phyloP scores from a whole-genome alignment of 768 basidiomycete genomes.

The Boletus pseudo-olivaceus region DNA sequence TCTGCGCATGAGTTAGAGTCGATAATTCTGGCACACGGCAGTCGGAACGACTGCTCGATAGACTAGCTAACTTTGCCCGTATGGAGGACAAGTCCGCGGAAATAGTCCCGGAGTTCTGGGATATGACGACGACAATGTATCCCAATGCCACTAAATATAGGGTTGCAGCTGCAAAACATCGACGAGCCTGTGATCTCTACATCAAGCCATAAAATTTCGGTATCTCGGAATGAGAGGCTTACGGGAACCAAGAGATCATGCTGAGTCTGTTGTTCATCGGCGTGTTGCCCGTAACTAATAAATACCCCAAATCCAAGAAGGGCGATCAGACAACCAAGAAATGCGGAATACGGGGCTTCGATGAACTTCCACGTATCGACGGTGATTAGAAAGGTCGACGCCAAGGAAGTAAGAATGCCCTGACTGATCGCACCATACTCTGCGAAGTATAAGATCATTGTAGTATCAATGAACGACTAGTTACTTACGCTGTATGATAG shows the following conservation, averaged over 20 bases:
- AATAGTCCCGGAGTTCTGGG: not conserved
- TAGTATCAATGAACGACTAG: not conserved
- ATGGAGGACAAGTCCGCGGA: slow-evolving; percentile 2
- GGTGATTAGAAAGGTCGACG: slow-evolving; percentile 6
- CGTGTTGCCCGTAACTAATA: not conserved
- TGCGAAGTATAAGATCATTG: slow-evolving; percentile 8
- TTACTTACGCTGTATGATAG: slow-evolving; percentile 25
- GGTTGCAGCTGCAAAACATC: not conserved
- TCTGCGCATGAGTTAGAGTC: slow-evolving; percentile 13
- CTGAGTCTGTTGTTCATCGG: not conserved
- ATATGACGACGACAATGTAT: slow-evolving; percentile 1
- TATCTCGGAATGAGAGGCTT: not conserved
- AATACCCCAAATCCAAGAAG: slow-evolving; percentile 8
- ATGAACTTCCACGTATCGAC: slow-evolving; percentile 9
- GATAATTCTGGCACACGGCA: slow-evolving; percentile 21
- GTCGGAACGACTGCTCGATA: not conserved
- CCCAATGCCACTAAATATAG: slow-evolving; percentile 4
- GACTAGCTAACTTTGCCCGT: not conserved
- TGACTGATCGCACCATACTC: slow-evolving; percentile 30
- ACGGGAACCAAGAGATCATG: slow-evolving; percentile 13
- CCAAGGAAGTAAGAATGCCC: slow-evolving; percentile 15
- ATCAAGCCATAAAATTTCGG: not conserved
- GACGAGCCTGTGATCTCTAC: slow-evolving; percentile 1
- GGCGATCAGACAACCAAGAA: slow-evolving; percentile 18
- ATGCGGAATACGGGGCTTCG: slow-evolving; percentile 7